Evolutionary conservation across 2,329 filamentous ascomycete genomes (phyloP).

Genomic region (Westerdykella sp.): DNA sequence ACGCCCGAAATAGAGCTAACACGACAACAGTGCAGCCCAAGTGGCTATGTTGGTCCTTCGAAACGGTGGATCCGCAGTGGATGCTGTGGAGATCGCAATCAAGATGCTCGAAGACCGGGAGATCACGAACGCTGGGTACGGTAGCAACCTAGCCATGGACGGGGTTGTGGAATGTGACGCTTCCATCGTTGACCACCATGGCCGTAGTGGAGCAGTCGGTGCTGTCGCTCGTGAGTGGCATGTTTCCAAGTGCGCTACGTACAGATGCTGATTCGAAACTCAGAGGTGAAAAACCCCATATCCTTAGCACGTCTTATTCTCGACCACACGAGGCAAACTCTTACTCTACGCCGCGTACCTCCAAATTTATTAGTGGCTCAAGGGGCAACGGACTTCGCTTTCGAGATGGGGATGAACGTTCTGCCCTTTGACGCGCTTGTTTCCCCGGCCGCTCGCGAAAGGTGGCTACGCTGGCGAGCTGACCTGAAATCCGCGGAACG

Average conservation of each 20-base stretch:
- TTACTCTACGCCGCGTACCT: conserved; percentile 83
- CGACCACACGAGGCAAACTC: conserved; percentile 64
- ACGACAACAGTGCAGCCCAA: conserved; percentile 61
- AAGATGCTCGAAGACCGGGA: conserved; percentile 85
- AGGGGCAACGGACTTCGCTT: conserved; percentile 81
- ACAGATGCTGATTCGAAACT: conserved; percentile 14
- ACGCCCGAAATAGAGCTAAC: conserved; percentile 8
- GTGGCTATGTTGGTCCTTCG: conserved; percentile 76
- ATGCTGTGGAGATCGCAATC: conserved; percentile 86
- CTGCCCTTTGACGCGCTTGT: conserved; percentile 71
- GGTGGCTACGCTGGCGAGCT: conserved; percentile 68
- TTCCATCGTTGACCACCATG: conserved; percentile 82
- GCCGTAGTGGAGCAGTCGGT: conserved; percentile 87
- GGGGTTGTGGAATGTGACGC: conserved; percentile 93
- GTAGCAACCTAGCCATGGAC: conserved; percentile 88
- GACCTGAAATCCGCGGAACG: conserved; percentile 62
- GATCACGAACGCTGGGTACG: conserved; percentile 94
- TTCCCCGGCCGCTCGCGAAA: conserved; percentile 70
- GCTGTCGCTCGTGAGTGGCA: conserved; percentile 71
- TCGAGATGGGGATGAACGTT: conserved; percentile 66
- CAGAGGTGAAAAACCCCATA: conserved; percentile 90
- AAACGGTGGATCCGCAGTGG: conserved; percentile 70
- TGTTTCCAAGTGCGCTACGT: neutral
- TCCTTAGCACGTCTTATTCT: conserved; percentile 77
- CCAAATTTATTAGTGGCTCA: conserved; percentile 85